Conservation (phyloP, 805 yeast species). For the Dipodascus geniculatus region DNA sequence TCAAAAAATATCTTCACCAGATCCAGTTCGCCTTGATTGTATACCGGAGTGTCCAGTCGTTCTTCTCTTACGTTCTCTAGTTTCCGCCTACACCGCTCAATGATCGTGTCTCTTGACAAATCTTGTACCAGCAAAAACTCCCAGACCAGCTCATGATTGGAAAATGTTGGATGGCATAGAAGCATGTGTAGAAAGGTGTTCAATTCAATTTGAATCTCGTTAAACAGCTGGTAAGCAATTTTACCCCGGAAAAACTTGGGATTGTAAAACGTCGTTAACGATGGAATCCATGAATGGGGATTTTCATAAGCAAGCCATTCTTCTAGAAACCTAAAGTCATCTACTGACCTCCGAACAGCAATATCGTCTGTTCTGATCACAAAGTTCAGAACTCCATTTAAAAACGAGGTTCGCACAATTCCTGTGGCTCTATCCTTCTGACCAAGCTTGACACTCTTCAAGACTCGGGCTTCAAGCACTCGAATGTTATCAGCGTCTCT, state of each 20-base stretch:
- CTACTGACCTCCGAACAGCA: conserved; percentile 20
- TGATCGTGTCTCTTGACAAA: conserved; percentile 13
- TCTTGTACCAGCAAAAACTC: conserved; percentile 27
- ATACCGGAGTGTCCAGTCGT: conserved; percentile 12
- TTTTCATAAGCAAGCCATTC: conserved; percentile 24
- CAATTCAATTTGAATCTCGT: conserved; percentile 33
- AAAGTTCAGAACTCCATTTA: conserved; percentile 15
- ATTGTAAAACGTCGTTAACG: conserved; percentile 17
- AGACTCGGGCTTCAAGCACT: conserved; percentile 10
- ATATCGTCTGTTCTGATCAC: conserved; percentile 13
- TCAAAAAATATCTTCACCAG: conserved; percentile 14
- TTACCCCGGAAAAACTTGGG: conserved; percentile 22
- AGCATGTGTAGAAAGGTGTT: conserved; percentile 39
- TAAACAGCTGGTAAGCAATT: conserved; percentile 20
- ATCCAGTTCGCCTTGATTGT: conserved; percentile 13
- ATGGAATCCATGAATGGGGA: conserved; percentile 29
- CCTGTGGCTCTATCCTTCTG: conserved; percentile 7
- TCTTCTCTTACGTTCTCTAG: conserved; percentile 16
- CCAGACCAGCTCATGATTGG: conserved; percentile 31
- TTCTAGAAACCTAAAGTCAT: conserved; percentile 25
- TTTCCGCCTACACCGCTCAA: conserved; percentile 18
- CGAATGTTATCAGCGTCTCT: conserved; percentile 17
- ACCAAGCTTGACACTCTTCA: conserved; percentile 1
- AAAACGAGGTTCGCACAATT: conserved; percentile 8
- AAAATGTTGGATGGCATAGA: conserved; percentile 27